Percentiles rank a stretch among this genome's conserved stretches.
Evolutionary conservation across 495 filamentous ascomycete genomes (phyloP).

Genomic region (Ascodesmis nigricans): DNA sequence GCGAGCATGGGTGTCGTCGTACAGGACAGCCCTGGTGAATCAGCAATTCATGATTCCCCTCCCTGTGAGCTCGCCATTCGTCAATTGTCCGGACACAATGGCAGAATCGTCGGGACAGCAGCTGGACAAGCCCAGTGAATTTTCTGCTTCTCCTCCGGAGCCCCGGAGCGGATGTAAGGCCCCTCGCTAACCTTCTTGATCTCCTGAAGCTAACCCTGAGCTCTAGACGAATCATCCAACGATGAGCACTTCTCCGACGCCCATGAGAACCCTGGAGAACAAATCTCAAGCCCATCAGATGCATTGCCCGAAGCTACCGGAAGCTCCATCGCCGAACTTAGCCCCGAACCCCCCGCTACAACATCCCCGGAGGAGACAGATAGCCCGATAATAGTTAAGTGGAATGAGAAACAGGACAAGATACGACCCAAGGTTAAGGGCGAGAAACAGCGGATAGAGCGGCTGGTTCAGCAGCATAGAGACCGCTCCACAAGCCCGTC

Average conservation of each 20-base stretch:
- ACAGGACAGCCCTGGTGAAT: too few species aligned
- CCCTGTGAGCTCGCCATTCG: too few species aligned
- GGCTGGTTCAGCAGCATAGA: constrained; percentile 9
- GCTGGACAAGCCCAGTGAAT: too few species aligned
- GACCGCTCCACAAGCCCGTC: constrained; percentile 4
- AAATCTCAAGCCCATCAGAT: background rate
- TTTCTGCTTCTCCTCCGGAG: too few species aligned
- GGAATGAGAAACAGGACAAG: constrained; percentile 19
- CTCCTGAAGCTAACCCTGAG: too few species aligned
- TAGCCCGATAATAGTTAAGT: constrained; percentile 30
- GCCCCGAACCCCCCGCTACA: background rate
- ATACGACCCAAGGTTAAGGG: constrained; percentile 15
- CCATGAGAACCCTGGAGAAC: constrained; percentile 12
- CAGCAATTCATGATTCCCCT: too few species aligned
- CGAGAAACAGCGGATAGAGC: constrained; percentile 16
- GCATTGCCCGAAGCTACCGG: background rate
- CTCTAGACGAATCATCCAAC: constrained; percentile 18
- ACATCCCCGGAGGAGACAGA: constrained; percentile 43
- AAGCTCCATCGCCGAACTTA: background rate
- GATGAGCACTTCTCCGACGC: constrained; percentile 22
- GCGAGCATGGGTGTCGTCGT: too few species aligned
- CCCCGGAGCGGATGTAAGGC: too few species aligned
- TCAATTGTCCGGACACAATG: too few species aligned
- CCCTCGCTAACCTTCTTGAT: too few species aligned
- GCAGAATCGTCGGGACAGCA: too few species aligned